These are phyloP conservation scores for Candida smagusa DNA, from an alignment of 1,139 yeast genomes.

Conservation along the genomic window DNA sequence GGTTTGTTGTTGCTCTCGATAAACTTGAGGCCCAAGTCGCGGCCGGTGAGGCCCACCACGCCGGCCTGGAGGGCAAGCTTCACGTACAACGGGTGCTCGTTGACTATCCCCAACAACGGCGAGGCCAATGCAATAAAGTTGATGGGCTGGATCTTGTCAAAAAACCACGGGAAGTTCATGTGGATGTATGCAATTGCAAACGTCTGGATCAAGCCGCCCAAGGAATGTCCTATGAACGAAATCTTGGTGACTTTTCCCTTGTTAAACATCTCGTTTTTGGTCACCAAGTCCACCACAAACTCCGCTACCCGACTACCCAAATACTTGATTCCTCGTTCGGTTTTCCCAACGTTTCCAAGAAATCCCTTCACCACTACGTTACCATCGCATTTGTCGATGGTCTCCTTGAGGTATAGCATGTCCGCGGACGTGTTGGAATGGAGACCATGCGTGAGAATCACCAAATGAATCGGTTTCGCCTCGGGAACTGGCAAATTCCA, in stretches of 20 bases:
- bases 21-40: slow-evolving; percentile 69
- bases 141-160: slow-evolving; percentile 63
- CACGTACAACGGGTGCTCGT: slow-evolving; percentile 86
- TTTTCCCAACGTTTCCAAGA: slow-evolving; percentile 80
- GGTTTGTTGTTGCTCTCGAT: slow-evolving; percentile 50
- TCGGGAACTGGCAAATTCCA: slow-evolving; percentile 63
- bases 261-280: slow-evolving; percentile 30
- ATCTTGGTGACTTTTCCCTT: slow-evolving; percentile 49
- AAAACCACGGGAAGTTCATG: slow-evolving; percentile 69
- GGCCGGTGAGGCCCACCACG: slow-evolving; percentile 89
- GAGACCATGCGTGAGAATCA: slow-evolving; percentile 83
- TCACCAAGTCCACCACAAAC: slow-evolving; percentile 59
- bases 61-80: slow-evolving; percentile 85
- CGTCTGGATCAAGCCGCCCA: slow-evolving; percentile 89
- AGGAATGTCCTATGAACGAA: slow-evolving; percentile 87
- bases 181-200: slow-evolving; percentile 85
- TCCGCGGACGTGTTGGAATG: slow-evolving; percentile 90
- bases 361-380: slow-evolving; percentile 78
- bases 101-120: slow-evolving; percentile 79
- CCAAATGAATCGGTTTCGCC: slow-evolving; percentile 61
- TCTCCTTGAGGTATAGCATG: slow-evolving; percentile 81
- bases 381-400: slow-evolving; percentile 59
- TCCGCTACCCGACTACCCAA: slow-evolving; percentile 83
- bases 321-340: slow-evolving; percentile 87
- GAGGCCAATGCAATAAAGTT: slow-evolving; percentile 84